Conservation (phyloP, 257 asterid genomes). For the Solanum chiquidenum region DNA sequence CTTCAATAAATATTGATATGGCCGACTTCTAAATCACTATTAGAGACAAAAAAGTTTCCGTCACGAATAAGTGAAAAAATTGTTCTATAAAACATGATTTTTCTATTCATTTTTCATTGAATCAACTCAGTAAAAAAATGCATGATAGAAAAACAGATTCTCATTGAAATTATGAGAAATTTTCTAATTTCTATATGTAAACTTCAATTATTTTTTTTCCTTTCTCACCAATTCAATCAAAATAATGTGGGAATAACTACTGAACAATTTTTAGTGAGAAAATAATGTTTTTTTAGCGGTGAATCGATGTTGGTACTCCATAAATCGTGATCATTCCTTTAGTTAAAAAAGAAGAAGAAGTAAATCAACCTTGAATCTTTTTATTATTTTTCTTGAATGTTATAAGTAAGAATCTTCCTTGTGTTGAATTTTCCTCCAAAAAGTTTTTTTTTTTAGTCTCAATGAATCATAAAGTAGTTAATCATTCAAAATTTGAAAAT, state of each 20-base stretch:
- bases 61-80: no score
- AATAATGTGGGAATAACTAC: background rate
- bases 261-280: background rate
- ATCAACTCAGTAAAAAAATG: background rate
- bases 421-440: background rate
- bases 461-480: background rate
- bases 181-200: background rate
- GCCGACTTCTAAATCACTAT: background rate
- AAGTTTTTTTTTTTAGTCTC: background rate
- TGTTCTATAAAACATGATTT: no score
- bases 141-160: background rate
- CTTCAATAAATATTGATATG: background rate
- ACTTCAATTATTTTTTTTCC: background rate
- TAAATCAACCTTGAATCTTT: background rate
- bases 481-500: no score
- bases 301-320: background rate
- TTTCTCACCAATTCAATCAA: background rate
- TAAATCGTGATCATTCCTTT: background rate
- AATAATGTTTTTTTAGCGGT: background rate
- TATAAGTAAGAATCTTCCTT: background rate
- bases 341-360: background rate
- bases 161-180: background rate
- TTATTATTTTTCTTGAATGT: background rate
- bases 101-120: no score
- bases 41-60: no score